Evolutionary conservation across 441 rosid species (phyloP), one percentile per base, ranked within the genome.

Genomic region (Melastoma candidum): DNA sequence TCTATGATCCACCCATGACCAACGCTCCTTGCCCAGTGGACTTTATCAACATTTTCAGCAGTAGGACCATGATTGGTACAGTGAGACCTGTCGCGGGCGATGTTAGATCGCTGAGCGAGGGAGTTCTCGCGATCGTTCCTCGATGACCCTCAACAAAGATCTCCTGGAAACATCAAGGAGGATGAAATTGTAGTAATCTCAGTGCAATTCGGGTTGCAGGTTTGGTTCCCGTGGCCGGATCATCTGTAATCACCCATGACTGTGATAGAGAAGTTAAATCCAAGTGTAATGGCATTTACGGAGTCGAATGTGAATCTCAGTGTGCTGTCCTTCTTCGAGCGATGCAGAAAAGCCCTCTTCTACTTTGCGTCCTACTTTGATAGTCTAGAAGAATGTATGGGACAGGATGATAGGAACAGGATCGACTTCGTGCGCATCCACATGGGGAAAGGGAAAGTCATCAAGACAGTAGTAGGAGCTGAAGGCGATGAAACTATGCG

Each of bases 11-110:
- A 67, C 80, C 89, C 85, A 83, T 79, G 78, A 87, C 76, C 48
- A 85, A 68, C 41, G 96, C 71, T 54, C 89, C 88, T 46, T 77
- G 79, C 51, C 93, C 90, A 46, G 77, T 76, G 46, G 93, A 74
- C 69, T 87, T 77, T 77, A 85, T 72, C 57, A 81, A 82, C 76
- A 87, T 92, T 77, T 87, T 87, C 68, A 90, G 71, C 61, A 90
- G 67, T 63, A 90, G 96, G 70, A 74, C 88, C 72, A 87, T 51
- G 59, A 90, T 90, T 17, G 96, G 95, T 11, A 92, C 54, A 13
- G 89, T 72, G 26, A 92, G 95, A 56, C 93, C 98, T 29, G 83
- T 81, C 0, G 90, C 90, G 3, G 96, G 94, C 96, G 66, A 74
- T 0, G 96, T 83, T 29, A 29, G 83, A 82, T 64, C 58, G 85